Conservation (phyloP, 306 rosid species). For the Cucurbita moschata region DNA sequence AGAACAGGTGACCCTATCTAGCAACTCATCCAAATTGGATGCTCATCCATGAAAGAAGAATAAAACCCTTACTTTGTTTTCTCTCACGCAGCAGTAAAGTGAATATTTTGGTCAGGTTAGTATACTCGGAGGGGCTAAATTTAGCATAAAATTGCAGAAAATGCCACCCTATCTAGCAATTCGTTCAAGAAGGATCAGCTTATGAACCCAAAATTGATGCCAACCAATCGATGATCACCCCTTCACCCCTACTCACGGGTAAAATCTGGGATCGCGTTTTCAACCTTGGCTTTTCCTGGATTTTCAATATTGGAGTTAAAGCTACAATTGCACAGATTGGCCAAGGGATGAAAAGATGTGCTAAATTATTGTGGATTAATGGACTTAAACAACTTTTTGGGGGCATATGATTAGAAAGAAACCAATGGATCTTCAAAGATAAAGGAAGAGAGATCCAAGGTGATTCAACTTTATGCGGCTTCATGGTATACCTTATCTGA, state of each 20-base stretch:
- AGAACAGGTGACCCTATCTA: background rate
- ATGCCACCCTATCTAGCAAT: no score
- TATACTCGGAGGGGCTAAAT: no score
- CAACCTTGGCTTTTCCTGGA: background rate
- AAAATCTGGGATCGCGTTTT: background rate
- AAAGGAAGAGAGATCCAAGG: background rate
- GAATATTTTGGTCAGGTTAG: no score
- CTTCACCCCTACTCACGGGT: background rate
- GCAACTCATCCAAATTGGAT: background rate
- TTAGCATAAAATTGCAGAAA: no score
- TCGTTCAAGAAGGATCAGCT: no score
- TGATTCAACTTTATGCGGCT: background rate
- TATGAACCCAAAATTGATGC: background rate
- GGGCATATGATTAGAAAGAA: background rate
- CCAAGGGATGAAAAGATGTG: background rate
- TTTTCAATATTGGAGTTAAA: background rate
- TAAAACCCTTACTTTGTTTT: background rate
- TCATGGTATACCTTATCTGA: background rate
- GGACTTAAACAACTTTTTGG: background rate
- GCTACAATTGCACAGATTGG: background rate
- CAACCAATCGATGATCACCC: background rate
- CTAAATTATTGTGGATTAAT: background rate
- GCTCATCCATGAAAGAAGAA: background rate
- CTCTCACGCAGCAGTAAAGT: background rate
- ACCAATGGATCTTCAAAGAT: background rate